phyloP scores from a whole-genome alignment of 2,329 filamentous ascomycete species.

The Fusarium sororula region DNA sequence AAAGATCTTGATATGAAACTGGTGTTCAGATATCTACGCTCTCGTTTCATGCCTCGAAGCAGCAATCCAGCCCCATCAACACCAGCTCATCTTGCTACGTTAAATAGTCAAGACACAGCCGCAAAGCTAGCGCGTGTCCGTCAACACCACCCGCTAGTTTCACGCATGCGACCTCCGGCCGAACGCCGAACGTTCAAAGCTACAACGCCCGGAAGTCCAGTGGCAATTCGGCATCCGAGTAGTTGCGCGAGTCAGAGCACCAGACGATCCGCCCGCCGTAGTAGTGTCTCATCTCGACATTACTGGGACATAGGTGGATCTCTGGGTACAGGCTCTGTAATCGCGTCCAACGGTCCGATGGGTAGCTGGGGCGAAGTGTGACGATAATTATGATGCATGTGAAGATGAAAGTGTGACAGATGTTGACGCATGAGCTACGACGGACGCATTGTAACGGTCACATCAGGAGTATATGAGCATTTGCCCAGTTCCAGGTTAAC shows the following conservation, averaged over 20 bases:
- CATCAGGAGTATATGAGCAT: slow-evolving; percentile 22
- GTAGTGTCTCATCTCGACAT: slow-evolving; percentile 78
- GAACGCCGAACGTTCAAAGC: slow-evolving; percentile 68
- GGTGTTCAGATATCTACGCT: slow-evolving; percentile 87
- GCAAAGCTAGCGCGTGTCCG: slow-evolving; percentile 85
- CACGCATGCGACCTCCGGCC: slow-evolving; percentile 56
- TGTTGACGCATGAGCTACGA: slow-evolving; percentile 5
- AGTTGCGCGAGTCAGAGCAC: slow-evolving; percentile 92
- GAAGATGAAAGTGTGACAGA: slow-evolving; percentile 11
- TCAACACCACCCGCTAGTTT: slow-evolving; percentile 88
- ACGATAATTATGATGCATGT: slow-evolving; percentile 22
- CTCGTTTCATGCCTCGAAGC: slow-evolving; percentile 70
- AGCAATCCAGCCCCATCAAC: slow-evolving; percentile 54
- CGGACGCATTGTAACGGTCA: slow-evolving; percentile 11
- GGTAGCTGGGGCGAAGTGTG: slow-evolving; percentile 83
- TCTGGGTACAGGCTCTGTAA: slow-evolving; percentile 77
- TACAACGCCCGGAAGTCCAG: slow-evolving; percentile 59
- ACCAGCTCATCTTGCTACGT: slow-evolving; percentile 58
- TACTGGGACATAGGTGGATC: slow-evolving; percentile 93
- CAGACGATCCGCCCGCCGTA: slow-evolving; percentile 73
- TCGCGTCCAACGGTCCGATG: slow-evolving; percentile 72
- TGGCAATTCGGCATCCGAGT: slow-evolving; percentile 59
- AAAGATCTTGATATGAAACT: slow-evolving; percentile 89
- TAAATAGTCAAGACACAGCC: slow-evolving; percentile 70
- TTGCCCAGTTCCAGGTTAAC: neutral